Evolutionary conservation across 2,329 filamentous ascomycete genomes (phyloP).

Genomic region (Blastomyces silverae): DNA sequence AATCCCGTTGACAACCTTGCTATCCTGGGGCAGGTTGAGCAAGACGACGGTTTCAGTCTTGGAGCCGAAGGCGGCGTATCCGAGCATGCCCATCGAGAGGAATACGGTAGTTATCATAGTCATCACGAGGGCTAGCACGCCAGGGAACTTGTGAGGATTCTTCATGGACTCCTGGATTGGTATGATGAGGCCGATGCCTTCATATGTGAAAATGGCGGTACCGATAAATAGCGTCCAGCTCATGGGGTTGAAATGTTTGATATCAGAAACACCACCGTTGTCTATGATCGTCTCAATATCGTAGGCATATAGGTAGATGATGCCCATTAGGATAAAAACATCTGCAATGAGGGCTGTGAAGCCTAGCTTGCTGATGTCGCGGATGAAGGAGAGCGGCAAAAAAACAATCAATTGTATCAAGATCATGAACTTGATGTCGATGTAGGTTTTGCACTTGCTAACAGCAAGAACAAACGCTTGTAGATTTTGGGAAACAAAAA

Average conservation of each 20-base stretch:
- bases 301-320: constrained; percentile 93
- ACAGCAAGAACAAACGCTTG: constrained; percentile 93
- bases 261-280: constrained; percentile 69
- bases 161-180: constrained; percentile 98
- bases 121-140: constrained; percentile 85
- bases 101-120: constrained; percentile 89
- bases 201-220: constrained; percentile 97
- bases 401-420: constrained; percentile 94
- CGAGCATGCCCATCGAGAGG: constrained; percentile 81
- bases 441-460: constrained; percentile 73
- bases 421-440: constrained; percentile 84
- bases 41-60: constrained; percentile 94
- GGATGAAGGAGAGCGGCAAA: constrained; percentile 82
- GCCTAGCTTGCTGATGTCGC: constrained; percentile 95
- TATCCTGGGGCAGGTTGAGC: constrained; percentile 91
- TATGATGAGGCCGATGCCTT: constrained; percentile 94
- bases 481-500: constrained; percentile 92
- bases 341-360: constrained; percentile 92
- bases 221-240: constrained; percentile 98
- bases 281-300: constrained; percentile 78
- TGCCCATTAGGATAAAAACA: constrained; percentile 83
- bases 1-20: constrained; percentile 88
- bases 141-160: constrained; percentile 80
- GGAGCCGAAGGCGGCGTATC: constrained; percentile 92
- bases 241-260: constrained; percentile 79